These are phyloP conservation scores for Xylaria flabelliformis DNA, from an alignment of 495 filamentous ascomycete genomes.

Conservation along the genomic window DNA sequence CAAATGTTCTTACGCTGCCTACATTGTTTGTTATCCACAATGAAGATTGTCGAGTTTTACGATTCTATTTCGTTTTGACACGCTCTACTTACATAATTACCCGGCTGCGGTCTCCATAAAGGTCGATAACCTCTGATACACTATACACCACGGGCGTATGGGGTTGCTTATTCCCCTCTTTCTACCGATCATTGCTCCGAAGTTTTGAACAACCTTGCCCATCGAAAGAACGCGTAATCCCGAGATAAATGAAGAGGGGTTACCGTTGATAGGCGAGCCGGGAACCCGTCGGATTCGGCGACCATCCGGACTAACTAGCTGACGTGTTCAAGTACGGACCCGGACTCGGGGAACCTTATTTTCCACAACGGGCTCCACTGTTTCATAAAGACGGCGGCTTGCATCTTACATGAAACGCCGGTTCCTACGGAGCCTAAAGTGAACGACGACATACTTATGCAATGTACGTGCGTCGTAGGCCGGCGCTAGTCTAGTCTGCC, in stretches of 20 bases:
- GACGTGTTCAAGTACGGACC: neutral
- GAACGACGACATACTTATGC: slow-evolving; percentile 7
- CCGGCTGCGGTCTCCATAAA: neutral
- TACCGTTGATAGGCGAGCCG: neutral
- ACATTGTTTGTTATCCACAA: neutral
- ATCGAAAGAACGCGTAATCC: neutral
- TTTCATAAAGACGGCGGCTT: slow-evolving; percentile 9
- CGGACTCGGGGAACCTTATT: neutral
- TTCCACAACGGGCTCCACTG: slow-evolving; percentile 23
- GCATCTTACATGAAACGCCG: neutral
- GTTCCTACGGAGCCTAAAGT: neutral
- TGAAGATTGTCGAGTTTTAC: neutral
- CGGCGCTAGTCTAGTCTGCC: neutral
- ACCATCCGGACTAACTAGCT: slow-evolving; percentile 3
- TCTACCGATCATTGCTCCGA: neutral
- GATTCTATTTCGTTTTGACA: neutral
- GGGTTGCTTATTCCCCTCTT: neutral
- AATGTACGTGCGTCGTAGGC: neutral
- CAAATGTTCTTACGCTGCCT: neutral
- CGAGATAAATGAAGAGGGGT: neutral
- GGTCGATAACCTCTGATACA: neutral
- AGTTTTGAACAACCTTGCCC: neutral
- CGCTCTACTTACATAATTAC: neutral
- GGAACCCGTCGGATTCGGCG: slow-evolving; percentile 8
- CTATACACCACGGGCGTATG: neutral